Percentiles rank a stretch among this genome's conserved stretches.
Evolutionary conservation across 1,284 basidiomycete genomes (phyloP).

Genomic region (Limonomyces culmigenus): DNA sequence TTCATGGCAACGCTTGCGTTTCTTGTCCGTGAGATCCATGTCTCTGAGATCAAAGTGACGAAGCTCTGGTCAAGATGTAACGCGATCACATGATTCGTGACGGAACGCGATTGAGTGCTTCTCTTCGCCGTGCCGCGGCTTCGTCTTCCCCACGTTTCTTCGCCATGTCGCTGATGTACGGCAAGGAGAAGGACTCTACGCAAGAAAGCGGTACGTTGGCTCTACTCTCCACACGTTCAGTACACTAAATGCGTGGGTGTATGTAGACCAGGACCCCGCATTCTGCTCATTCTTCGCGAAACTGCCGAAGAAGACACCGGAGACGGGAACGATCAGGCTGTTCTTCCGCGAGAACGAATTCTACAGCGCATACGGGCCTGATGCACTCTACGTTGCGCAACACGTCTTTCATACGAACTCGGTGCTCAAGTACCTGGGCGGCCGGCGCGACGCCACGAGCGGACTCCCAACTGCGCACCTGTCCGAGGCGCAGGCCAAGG

Average conservation of each 20-base stretch:
- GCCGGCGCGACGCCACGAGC: slow-evolving; percentile 22
- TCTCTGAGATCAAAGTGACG: no score
- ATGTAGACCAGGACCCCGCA: slow-evolving; percentile 25
- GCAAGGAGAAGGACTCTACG: slow-evolving; percentile 42
- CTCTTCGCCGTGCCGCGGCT: no score
- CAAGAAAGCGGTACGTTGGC: slow-evolving; percentile 24
- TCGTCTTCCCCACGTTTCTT: no score
- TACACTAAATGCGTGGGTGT: no score
- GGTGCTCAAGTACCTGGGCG: slow-evolving; percentile 73
- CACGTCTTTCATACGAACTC: slow-evolving; percentile 77
- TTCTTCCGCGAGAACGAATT: slow-evolving; percentile 71
- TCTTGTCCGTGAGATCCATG: no score
- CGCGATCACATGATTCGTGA: no score
- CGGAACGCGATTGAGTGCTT: no score
- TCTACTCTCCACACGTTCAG: no score
- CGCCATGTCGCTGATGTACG: slow-evolving; percentile 57
- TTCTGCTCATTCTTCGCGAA: slow-evolving; percentile 62
- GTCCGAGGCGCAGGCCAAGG: slow-evolving; percentile 69
- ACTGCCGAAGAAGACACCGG: slow-evolving; percentile 50
- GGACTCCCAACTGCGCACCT: slow-evolving; percentile 71
- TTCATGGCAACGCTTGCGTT: no score
- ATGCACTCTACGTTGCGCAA: slow-evolving; percentile 78
- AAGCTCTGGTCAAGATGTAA: no score
- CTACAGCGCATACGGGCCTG: slow-evolving; percentile 79
- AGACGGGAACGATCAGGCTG: slow-evolving; percentile 61